Evolutionary conservation across 2,329 filamentous ascomycete genomes (phyloP), one percentile per base, ranked within the genome.

Genomic region (Clarireedia sp.): DNA sequence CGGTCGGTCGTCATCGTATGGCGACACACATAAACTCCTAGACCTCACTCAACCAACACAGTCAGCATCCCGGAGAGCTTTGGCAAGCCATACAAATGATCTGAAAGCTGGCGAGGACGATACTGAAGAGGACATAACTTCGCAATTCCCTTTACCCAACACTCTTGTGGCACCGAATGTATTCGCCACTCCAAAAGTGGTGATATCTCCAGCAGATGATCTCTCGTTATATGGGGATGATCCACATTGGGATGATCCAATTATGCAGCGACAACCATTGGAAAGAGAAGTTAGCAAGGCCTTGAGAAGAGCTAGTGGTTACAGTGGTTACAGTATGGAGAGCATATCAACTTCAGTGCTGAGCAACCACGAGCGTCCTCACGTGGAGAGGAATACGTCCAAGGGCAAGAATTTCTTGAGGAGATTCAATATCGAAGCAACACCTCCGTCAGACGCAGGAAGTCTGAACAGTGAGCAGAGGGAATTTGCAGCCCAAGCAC

Each of bases 261-360:
- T 36, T 19, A 49, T 29, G 46, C 14, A 55, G 16, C 26, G 48
- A 29, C 55, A 49, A 7, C 63, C 64, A 21, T 55, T 68, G 7
- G 66, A 68, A 48, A 56, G 64, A 55, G 65, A 67, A 45, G 59
- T 68, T 8, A 68, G 66, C 52, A 57, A 63, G 36, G 65, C 63
- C n/a, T 57, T 68, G 17, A 56, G 65, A 16, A 58, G 63, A 48
- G 62, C 58, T 5, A 68, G 66, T 51, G 62, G 56, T 6, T 60
- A 57, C 21, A 67, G 64, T 52, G 46, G 48, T 36, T 62, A 60
- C 45, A 67, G 64, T 33, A 57, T 57, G 41, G 64, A 57, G 19
- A 66, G 62, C 43, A 55, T 57, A 33, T 52, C 61, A n/a, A 60
- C 61, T 2, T 56, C 59, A 14, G 49, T 58, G 8, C 36, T 58